Evolutionary conservation across 257 asterid species (phyloP).

Genomic region (Solanum peruvianum): DNA sequence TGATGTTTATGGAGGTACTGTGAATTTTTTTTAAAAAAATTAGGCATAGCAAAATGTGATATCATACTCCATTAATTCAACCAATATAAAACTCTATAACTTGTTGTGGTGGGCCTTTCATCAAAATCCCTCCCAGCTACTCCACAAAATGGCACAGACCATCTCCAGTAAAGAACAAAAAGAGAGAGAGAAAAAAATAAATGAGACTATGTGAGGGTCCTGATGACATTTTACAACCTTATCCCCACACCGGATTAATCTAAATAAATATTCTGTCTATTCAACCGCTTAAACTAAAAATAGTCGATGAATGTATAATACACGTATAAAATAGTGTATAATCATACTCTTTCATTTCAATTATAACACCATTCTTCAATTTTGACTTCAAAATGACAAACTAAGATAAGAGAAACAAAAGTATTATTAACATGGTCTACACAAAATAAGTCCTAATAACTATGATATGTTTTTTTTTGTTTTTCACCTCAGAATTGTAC

Average conservation of each 20-base stretch:
- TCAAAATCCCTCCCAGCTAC: constrained; percentile 1
- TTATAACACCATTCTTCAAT: not conserved
- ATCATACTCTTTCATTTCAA: not conserved
- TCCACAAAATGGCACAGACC: constrained; percentile 2
- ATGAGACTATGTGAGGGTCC: constrained; percentile 4
- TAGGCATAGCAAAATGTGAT: not conserved
- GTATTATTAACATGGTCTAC: not conserved
- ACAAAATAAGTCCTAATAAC: not conserved
- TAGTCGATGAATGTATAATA: not conserved
- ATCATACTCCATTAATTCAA: not conserved
- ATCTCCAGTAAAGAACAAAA: constrained; percentile 11
- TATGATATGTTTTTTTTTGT: not conserved
- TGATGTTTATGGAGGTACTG: not conserved
- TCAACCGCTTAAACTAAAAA: not conserved
- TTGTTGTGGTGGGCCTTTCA: not conserved
- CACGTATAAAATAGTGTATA: not conserved
- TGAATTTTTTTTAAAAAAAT: not conserved
- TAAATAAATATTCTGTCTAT: not conserved
- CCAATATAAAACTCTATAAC: not conserved
- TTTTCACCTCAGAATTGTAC: not conserved
- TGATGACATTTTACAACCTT: not conserved
- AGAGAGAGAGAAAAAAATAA: not conserved
- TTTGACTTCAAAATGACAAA: not conserved
- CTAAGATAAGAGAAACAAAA: not conserved
- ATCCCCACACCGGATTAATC: not conserved